These are phyloP conservation scores for Botrytis paeoniae DNA, from an alignment of 2,329 filamentous ascomycete genomes.

Conservation along the genomic window DNA sequence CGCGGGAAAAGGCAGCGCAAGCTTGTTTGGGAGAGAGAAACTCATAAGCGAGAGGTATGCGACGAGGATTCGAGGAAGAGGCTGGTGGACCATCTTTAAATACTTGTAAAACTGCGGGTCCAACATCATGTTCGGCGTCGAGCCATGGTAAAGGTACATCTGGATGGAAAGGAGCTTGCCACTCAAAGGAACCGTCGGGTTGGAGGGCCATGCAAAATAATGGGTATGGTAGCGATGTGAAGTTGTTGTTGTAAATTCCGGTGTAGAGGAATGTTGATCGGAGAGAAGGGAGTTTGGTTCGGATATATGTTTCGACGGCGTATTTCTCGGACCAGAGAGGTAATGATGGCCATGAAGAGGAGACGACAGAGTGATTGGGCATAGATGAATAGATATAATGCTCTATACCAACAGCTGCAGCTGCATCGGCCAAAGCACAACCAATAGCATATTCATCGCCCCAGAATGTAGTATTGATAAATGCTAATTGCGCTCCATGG, in stretches of 20 bases:
- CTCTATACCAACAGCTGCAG: slow-evolving; percentile 77
- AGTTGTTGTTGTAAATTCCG: slow-evolving; percentile 99
- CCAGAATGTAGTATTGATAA: slow-evolving; percentile 97
- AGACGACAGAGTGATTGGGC: slow-evolving; percentile 86
- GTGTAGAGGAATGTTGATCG: slow-evolving; percentile 91
- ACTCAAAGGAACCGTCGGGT: slow-evolving; percentile 79
- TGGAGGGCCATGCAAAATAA: slow-evolving; percentile 93
- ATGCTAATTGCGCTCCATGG: slow-evolving; percentile 79
- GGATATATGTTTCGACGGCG: slow-evolving; percentile 86
- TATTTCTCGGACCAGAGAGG: slow-evolving; percentile 93
- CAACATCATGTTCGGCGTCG: slow-evolving; percentile 93
- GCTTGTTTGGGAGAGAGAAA: slow-evolving; percentile 80
- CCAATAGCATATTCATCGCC: slow-evolving; percentile 92
- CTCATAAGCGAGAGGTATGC: slow-evolving; percentile 88
- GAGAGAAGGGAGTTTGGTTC: slow-evolving; percentile 57
- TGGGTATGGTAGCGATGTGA: slow-evolving; percentile 87
- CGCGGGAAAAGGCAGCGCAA: slow-evolving; percentile 74
- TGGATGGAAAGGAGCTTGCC: slow-evolving; percentile 92
- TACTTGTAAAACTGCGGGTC: slow-evolving; percentile 85
- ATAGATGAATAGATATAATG: slow-evolving; percentile 97
- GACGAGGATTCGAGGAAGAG: slow-evolving; percentile 54
- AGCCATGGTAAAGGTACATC: slow-evolving; percentile 89
- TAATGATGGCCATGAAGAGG: slow-evolving; percentile 66
- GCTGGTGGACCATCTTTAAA: slow-evolving; percentile 88
- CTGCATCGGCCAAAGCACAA: slow-evolving; percentile 81